A percentile compares a stretch with the other conserved stretches of the same genome.
These are phyloP conservation scores for Hyaloperonospora brassicae DNA, from an alignment of 352 stramenopile genomes.

Conservation along the genomic window DNA sequence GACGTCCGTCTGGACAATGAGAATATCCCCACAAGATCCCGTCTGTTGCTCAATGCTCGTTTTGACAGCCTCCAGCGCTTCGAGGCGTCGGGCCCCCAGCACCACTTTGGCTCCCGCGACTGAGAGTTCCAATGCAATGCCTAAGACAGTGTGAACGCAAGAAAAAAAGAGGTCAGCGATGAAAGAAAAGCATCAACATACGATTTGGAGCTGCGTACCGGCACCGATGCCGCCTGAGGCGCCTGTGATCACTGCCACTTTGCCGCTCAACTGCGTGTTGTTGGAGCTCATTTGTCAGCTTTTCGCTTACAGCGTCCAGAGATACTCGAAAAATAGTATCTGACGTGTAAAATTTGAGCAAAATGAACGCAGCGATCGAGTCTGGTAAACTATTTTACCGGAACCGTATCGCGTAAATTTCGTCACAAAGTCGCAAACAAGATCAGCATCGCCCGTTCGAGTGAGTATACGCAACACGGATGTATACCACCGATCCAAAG, in stretches of 20 bases:
- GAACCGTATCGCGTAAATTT: too few relatives aligned
- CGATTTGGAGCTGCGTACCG: constrained; percentile 11
- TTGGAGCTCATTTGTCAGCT: constrained; percentile 6
- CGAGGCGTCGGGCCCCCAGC: constrained; percentile 67
- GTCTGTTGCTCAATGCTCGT: constrained; percentile 25
- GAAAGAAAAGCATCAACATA: background rate
- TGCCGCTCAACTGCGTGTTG: constrained; percentile 33
- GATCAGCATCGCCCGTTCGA: too few relatives aligned
- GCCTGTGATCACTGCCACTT: constrained; percentile 85
- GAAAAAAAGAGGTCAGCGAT: constrained; percentile 1
- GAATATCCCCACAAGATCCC: constrained; percentile 22
- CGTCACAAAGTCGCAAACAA: too few relatives aligned
- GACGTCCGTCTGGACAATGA: constrained; percentile 53
- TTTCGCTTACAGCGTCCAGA: too few relatives aligned
- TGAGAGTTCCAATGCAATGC: constrained; percentile 69
- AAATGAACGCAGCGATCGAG: background rate
- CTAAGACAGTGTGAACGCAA: constrained; percentile 7
- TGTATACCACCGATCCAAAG: too few relatives aligned
- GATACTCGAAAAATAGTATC: background rate
- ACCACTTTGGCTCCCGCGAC: constrained; percentile 68
- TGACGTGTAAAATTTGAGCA: background rate
- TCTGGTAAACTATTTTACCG: too few relatives aligned
- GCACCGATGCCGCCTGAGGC: constrained; percentile 84
- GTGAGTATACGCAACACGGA: too few relatives aligned
- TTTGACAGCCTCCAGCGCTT: constrained; percentile 45